Conservation (phyloP, 495 filamentous ascomycete species). For the Neurospora tetraspora region DNA sequence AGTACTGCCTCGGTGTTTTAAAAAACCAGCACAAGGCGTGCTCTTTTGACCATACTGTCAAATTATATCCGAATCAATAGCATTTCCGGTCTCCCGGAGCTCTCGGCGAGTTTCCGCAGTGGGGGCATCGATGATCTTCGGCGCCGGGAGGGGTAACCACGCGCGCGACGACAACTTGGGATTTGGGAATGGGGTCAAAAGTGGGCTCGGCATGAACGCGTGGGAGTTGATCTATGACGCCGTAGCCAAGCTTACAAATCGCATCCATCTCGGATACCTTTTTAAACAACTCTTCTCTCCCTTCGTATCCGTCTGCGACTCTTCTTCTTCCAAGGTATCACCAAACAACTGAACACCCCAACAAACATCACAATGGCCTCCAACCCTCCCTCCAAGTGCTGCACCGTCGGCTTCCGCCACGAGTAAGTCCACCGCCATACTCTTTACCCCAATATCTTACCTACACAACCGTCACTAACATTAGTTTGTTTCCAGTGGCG, state of each 20-base stretch:
- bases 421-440: conserved; percentile 13
- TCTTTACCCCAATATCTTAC: background rate
- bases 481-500: conserved; percentile 9
- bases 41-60: too few relatives aligned
- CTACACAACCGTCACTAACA: conserved; percentile 1
- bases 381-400: conserved; percentile 22
- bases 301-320: background rate
- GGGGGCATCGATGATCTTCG: background rate
- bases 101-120: background rate
- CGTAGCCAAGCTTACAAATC: background rate
- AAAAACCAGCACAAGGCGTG: too few relatives aligned
- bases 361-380: conserved; percentile 21
- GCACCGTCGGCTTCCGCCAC: conserved; percentile 25
- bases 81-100: background rate
- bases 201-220: background rate
- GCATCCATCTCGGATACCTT: background rate
- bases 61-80: background rate
- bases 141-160: background rate
- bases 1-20: too few relatives aligned
- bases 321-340: background rate
- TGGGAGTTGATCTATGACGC: background rate
- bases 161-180: background rate
- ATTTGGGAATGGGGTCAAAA: background rate
- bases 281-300: background rate
- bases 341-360: background rate